These are phyloP conservation scores for Rhizopus microsporus DNA, from an alignment of 371 early-diverging fungal species.

Conservation along the genomic window DNA sequence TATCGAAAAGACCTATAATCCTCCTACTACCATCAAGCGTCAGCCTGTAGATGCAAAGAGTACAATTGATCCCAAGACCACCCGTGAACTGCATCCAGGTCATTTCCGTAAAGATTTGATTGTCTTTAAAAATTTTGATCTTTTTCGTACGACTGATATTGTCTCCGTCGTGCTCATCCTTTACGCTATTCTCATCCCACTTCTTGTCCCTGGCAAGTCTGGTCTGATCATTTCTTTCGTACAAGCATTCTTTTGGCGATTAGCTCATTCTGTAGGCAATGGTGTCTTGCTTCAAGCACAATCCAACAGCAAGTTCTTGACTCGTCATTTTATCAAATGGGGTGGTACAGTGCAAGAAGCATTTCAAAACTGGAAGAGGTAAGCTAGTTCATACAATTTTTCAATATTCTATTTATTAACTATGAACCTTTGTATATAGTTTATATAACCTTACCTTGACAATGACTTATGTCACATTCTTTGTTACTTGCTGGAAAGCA, in stretches of 20 bases:
- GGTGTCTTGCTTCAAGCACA: constrained; percentile 80
- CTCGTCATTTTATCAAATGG: constrained; percentile 89
- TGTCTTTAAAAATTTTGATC: constrained; percentile 88
- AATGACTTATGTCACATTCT: constrained; percentile 87
- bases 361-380: constrained; percentile 91
- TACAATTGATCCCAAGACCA: not conserved
- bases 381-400: constrained; percentile 25
- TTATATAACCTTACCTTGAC: constrained; percentile 86
- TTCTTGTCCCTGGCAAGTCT: constrained; percentile 48
- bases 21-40: constrained; percentile 36
- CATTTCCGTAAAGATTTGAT: constrained; percentile 82
- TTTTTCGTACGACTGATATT: constrained; percentile 81
- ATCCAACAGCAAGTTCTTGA: constrained; percentile 79
- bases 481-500: constrained; percentile 70
- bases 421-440: constrained; percentile 29
- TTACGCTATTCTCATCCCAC: constrained; percentile 74
- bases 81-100: constrained; percentile 1
- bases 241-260: constrained; percentile 88
- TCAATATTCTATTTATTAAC: constrained; percentile 9
- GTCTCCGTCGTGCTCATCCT: constrained; percentile 71
- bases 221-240: constrained; percentile 48
- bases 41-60: not conserved
- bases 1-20: constrained; percentile 90
- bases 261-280: constrained; percentile 79
- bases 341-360: constrained; percentile 87